Percentiles rank a stretch among this genome's conserved stretches.
Evolutionary conservation across 176 grass and related monocot species (phyloP).

Genomic region (Phoenix dactylifera): DNA sequence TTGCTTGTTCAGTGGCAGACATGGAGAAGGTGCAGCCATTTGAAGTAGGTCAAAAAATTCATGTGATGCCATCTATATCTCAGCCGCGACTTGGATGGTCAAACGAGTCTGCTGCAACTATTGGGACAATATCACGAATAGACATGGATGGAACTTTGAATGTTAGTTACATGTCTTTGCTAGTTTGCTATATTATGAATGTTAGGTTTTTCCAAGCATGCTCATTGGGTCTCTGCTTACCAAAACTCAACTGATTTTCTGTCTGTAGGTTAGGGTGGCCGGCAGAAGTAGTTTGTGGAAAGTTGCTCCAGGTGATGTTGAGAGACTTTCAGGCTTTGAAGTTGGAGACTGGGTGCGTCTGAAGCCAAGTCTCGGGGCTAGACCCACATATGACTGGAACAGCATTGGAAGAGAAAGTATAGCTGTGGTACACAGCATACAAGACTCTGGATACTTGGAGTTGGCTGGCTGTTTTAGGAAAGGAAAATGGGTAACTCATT

Average conservation of each 20-base stretch:
- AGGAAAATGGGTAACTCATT: constrained; percentile 93
- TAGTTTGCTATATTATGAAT: too few relatives aligned
- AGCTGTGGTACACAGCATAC: constrained; percentile 93
- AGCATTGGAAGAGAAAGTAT: constrained; percentile 78
- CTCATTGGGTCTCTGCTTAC: too few relatives aligned
- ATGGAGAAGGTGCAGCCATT: constrained; percentile 80
- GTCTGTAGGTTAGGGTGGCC: constrained; percentile 62
- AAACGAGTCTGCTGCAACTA: constrained; percentile 88
- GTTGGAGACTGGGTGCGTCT: constrained; percentile 95
- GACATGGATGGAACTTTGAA: constrained; percentile 99
- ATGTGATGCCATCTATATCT: constrained; percentile 72
- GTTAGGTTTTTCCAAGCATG: too few relatives aligned
- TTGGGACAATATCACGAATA: constrained; percentile 77
- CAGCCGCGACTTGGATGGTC: constrained; percentile 94
- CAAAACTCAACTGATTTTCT: constrained; percentile 3
- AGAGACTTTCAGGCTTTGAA: constrained; percentile 94
- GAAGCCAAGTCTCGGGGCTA: constrained; percentile 68
- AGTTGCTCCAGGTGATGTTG: constrained; percentile 96
- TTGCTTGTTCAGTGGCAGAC: constrained; percentile 80
- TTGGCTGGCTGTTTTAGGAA: constrained; percentile 89
- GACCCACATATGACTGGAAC: constrained; percentile 95
- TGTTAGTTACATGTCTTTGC: constrained; percentile 23
- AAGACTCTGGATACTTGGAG: constrained; percentile 93
- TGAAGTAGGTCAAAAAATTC: constrained; percentile 84
- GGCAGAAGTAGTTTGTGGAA: constrained; percentile 93